Evolutionary conservation across 176 grass and related monocot species (phyloP).

Genomic region (Oryza glaberrima): DNA sequence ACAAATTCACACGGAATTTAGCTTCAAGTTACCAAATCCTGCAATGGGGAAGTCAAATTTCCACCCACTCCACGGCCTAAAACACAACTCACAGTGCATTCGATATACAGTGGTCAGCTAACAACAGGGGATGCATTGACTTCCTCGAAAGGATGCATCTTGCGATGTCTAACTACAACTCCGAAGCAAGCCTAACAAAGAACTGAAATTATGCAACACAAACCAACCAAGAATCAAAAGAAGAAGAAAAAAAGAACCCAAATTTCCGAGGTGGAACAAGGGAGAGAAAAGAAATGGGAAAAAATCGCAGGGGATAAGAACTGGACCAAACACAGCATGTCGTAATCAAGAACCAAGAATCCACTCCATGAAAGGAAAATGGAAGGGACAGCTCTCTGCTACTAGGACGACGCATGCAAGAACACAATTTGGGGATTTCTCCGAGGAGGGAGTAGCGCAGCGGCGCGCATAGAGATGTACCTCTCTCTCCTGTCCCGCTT

Average conservation of each 20-base stretch:
- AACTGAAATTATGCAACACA: conserved; percentile 20
- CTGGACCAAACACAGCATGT: not conserved
- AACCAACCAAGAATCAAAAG: conserved; percentile 17
- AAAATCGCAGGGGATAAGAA: not conserved
- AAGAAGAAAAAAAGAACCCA: not conserved
- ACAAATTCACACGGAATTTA: not conserved
- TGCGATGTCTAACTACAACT: not conserved
- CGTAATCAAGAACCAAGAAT: conserved; percentile 32
- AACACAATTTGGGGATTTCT: conserved; percentile 46
- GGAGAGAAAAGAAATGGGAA: not conserved
- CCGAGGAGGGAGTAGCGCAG: not conserved
- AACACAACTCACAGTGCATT: conserved; percentile 14
- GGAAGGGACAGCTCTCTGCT: conserved; percentile 1
- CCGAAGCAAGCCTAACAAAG: not conserved
- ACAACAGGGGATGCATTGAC: not conserved
- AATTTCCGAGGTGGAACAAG: conserved; percentile 18
- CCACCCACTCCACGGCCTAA: not conserved
- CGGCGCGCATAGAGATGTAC: not conserved
- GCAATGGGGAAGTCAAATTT: not conserved
- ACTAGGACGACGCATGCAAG: conserved; percentile 25
- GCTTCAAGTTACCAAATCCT: not conserved
- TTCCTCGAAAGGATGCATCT: conserved; percentile 22
- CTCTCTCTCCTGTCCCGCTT: conserved; percentile 20
- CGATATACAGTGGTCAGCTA: not conserved
- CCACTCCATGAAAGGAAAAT: conserved; percentile 23